Base-by-base conservation (phyloP, 257 asterid species). In the Scutellaria minor region DNA sequence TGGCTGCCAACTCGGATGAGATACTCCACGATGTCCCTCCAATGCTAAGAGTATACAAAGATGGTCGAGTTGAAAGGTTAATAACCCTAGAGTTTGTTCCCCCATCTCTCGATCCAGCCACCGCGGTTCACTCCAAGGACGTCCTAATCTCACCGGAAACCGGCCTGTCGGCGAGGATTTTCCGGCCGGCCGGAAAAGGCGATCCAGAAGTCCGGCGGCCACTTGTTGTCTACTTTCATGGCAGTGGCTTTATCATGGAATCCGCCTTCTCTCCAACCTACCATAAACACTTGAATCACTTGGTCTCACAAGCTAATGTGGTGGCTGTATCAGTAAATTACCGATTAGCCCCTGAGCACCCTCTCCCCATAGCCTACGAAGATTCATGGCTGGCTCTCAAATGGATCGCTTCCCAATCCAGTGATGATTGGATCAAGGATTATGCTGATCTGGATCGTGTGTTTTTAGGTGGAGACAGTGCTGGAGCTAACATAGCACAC, bases 271-370 rank as follows among this genome's bases (percentile, higher is more conserved):
- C 78, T 0, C 65, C 80, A 2, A 4, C 9, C 20, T 79, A 79
- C 77, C 83, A 83, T 14, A 53, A 48, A 11, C 73, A 74, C 73
- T 81, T 86, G 15, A 79, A 76, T 11, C n/a, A 40, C 2, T 56
- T 83, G 14, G 84, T 68, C 6, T 77, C 75, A 0, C 64, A 81
- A 13, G 75, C 85, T 0, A 75, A 62, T 9, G 75, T 71, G 1
- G 77, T 86, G 5, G 85, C 74, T 0, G 62, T 80, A 14, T 84
- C 89, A 0, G 78, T 84, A 5, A 77, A 86, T 31, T 84, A 79
- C 53, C 65, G 83, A 61, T 47, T 82, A 9, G 87, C 87, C 24
- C 89, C 91, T 2, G 84, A 86, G 62, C 57, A 86, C 14, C 85
- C 81, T 10, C 47, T 84, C 62, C 91, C 89, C 0, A 13, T 57